Evolutionary conservation across 1,284 basidiomycete genomes (phyloP), one percentile per base, ranked within the genome.

Genomic region (Mixia osmundae): DNA sequence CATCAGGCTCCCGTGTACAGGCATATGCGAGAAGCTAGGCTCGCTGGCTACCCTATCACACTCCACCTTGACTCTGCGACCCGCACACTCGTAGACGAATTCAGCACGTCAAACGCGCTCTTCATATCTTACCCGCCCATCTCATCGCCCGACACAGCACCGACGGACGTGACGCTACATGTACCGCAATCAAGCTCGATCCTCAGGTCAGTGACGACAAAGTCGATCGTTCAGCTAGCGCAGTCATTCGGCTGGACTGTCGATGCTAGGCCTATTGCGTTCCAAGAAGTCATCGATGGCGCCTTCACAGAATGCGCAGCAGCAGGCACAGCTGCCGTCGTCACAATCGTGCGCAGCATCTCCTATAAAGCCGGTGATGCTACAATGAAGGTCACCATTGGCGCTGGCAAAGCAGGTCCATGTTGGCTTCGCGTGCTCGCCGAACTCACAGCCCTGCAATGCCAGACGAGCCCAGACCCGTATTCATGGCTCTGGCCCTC

Each of bases 41-140:
- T 52, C 38, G 44, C 44, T 6, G 55, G 55, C 21, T 57, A 51
- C 36, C 44, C 49, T 11, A 56, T 57, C 46, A 57, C 55, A 9
- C 47, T 57, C 2, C 55, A 50, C 36, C 37, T 35, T 5, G 27
- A 25, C 25, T 30, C 51, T 34, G 45, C 47, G 8, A 51, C 48
- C 1, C 50, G 50, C 37, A 50, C 50, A 7, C 37, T 47, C 21
- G 40, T 53, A 15, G 54, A 54, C 42, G 55, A 57, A 39, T 57
- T 57, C 32, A 53, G 51, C 3, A 57, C 55, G 11, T 51, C 50
- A 8, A 57, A 57, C 42, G 54, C 52, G 19, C 44, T 56, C 25
- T 49, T 47, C 30, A 46, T 57, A 31, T 33, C 34, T 10, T 40
- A 40, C 30, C 29, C 31, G 30, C 25, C 31, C n/a, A n/a, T n/a